Percentiles rank a stretch among this genome's conserved stretches.
Evolutionary conservation across 2,329 filamentous ascomycete genomes (phyloP).

Genomic region (Diaporthe sp.): DNA sequence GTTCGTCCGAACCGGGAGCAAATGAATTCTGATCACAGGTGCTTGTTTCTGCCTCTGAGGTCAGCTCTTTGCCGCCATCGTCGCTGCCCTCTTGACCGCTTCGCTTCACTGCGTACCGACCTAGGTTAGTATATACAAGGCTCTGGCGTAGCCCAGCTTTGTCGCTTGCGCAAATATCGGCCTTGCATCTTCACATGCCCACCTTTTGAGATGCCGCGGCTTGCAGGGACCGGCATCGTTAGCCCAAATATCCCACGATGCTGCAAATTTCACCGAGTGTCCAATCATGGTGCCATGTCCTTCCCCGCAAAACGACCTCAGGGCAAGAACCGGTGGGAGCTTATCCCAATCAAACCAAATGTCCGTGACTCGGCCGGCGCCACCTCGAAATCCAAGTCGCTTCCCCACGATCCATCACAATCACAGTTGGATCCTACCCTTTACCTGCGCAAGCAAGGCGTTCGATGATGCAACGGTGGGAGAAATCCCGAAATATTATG

Average conservation of each 20-base stretch:
- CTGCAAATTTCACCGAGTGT: not conserved
- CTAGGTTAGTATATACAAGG: too few relatives aligned
- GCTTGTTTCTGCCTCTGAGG: not conserved
- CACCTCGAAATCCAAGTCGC: not conserved
- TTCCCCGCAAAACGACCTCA: constrained; percentile 29
- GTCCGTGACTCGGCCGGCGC: constrained; percentile 32
- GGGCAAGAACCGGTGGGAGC: not conserved
- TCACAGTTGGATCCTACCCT: not conserved
- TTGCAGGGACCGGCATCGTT: constrained; percentile 12
- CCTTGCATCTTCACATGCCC: constrained; percentile 4
- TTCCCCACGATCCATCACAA: not conserved
- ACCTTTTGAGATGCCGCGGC: not conserved
- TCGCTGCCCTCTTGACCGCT: not conserved
- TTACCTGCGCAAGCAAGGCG: not conserved
- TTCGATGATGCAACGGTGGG: constrained; percentile 5
- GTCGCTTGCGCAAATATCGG: not conserved
- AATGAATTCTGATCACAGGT: not conserved
- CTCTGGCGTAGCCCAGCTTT: not conserved
- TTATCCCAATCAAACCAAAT: constrained; percentile 25
- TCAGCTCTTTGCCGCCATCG: not conserved
- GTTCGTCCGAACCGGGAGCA: not conserved
- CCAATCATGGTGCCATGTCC: constrained; percentile 6
- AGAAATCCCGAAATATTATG: not conserved
- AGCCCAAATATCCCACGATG: not conserved
- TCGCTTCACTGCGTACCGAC: not conserved